Base-by-base conservation (phyloP, 805 yeast genomes). In the Metschnikowia corniflorae region DNA sequence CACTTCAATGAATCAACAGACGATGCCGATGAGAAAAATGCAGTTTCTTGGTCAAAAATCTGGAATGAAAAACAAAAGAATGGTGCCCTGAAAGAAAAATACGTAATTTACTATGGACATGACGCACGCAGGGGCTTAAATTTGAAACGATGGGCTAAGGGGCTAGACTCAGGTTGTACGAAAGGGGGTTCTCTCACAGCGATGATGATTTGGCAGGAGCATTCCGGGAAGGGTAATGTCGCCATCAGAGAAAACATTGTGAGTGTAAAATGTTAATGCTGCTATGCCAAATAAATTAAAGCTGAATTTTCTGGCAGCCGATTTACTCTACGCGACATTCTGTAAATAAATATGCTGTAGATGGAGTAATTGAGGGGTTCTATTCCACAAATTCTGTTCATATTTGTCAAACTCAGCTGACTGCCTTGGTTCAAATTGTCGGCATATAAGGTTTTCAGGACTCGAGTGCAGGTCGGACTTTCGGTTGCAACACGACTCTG, bases 161-260 rank as follows among this genome's bases (percentile, higher is more conserved):
- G 97, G 0, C 62, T 89, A 26, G 97, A 91, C 54, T 66, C 85
- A 8, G 86, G 85, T 1, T 89, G 97, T 66, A 84, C 79, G 40
- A 73, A 75, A 41, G 96, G 96, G 3, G 81, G 77, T 9, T 57
- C 72, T 41, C 67, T 89, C 31, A 70, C 80, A 20, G 94, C 89
- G 0, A 59, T 79, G 54, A 70, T 80, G 5, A 53, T 81, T 4
- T 73, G 51, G 47, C 39, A 40, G 28, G 49, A 49, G 31, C 16
- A 31, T 27, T 24, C 35, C 9, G 15, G 27, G n/a, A 38, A 34
- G 24, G 42, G 42, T 3, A 17, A 23, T n/a, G 18, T 33, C 2
- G 7, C 40, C 26, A 37, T 35, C 21, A 42, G 35, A 40, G 51
- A 47, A 20, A 39, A 33, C 8, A 28, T 35, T 13, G 43, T 45